Percentiles rank a stretch among this genome's conserved stretches.
Evolutionary conservation across 2,329 filamentous ascomycete species (phyloP).

Genomic region (Teratosphaeria destructans): DNA sequence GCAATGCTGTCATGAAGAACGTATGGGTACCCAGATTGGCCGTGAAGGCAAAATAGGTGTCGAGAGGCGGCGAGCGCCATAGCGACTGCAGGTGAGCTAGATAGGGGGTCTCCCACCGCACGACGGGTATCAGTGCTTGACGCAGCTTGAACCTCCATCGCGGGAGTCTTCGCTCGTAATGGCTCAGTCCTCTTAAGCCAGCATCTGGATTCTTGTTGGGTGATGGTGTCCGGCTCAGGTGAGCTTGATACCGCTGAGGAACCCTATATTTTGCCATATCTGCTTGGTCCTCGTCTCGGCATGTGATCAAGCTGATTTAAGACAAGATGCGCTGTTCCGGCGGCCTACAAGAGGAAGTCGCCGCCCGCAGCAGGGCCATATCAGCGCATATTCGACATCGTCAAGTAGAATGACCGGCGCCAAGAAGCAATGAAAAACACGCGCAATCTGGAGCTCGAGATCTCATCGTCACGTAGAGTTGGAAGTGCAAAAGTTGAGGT

Average conservation of each 20-base stretch:
- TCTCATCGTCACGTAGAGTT: background rate
- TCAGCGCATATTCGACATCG: background rate
- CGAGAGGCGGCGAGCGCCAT: conserved; percentile 71
- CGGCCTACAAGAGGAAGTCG: background rate
- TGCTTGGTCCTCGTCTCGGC: background rate
- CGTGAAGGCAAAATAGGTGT: conserved; percentile 93
- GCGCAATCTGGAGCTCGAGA: background rate
- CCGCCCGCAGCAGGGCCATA: background rate
- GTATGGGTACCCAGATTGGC: conserved; percentile 96
- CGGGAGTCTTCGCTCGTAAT: conserved; percentile 57
- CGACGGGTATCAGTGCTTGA: conserved; percentile 70
- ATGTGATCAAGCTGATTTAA: background rate
- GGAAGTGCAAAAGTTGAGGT: background rate
- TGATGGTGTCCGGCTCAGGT: conserved; percentile 18
- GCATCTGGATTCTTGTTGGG: conserved; percentile 46
- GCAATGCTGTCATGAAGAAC: conserved; percentile 94
- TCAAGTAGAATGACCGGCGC: background rate
- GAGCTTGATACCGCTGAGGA: conserved; percentile 14
- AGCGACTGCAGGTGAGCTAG: conserved; percentile 75
- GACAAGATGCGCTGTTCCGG: background rate
- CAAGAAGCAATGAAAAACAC: background rate
- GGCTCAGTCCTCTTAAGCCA: conserved; percentile 66
- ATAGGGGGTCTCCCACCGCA: conserved; percentile 92
- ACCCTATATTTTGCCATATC: background rate
- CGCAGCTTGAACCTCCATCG: conserved; percentile 80